Evolutionary conservation across 768 basidiomycete species (phyloP), one percentile per base, ranked within the genome.

Genomic region (Hericium alpestre): DNA sequence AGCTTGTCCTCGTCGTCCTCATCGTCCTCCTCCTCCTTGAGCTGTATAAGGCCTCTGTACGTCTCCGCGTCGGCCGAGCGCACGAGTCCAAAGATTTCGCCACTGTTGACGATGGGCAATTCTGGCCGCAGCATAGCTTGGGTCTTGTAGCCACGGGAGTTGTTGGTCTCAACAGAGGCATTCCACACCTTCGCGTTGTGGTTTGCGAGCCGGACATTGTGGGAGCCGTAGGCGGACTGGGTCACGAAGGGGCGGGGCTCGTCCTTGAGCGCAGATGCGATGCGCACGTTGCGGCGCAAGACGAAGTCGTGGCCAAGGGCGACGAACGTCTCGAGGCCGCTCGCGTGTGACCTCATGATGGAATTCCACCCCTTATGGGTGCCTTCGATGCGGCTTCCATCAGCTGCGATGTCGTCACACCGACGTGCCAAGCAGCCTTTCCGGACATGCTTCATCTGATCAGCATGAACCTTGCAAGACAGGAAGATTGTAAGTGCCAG

Each of bases 341-440:
- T 66, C 0, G 70, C 61, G n/a, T 61, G 53, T 1, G 62, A 52
- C 1, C 61, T 51, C 51, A 63, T 60, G 0, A 70, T 25, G 1
- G 54, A 38, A 39, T 70, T 70, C 68, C 66, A 70, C 0, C 59
- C 64, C 48, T 69, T 70, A 51, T 69, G 68, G 1, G 56, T 63
- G 1, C 65, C 67, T 27, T 71, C 65, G 10, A 71, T 69, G 1
- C 59, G 63, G 16, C 67, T 69, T 0, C 70, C 65, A 47, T 71
- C 65, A 0, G 65, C 56, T 0, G 32, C 41, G 2, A 69, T 56
- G 40, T 66, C 70, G 22, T 65, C 50, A 0, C 57, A 54, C 0
- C 51, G n/a, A 1, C 65, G 56, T 0, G 60, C 39, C 0, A 71
- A 59, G 27, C 70, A 71, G 5, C 69, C 69, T 38, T 66, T 68